Base-by-base conservation (phyloP, 177 flowering plant genomes). In the Tripterygium wilfordii region DNA sequence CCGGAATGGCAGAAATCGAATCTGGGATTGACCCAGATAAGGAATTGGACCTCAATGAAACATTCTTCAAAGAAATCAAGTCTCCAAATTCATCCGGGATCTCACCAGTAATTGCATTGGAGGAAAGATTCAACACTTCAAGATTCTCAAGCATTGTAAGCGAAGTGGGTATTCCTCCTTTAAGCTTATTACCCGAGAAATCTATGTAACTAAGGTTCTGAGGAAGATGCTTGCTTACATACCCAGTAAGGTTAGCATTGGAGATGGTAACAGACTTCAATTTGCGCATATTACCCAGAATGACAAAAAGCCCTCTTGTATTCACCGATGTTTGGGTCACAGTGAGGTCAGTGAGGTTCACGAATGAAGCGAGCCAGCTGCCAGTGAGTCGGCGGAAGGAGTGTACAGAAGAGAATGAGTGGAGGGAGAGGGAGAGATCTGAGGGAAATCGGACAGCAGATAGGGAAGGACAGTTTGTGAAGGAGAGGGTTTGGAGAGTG, bases 1-100 rank as follows among this genome's bases (percentile, higher is more conserved):
- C 63, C 0, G 83, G 74, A 8, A 91, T 68, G 2, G 81, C 64
- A 2, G 84, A 47, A 17, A 88, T 39, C 0, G 87, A 65, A 8
- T 76, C 80, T 0, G 96, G 98, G 13, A 86, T 63, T 21, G 81
- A 36, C 5, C 96, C 94, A 3, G 98, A 82, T n/a, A 92, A 31
- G 0, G 82, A 70, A 57, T 88, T 91, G 0, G 80, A 71, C 0
- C 82, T 63, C 17, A 88, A 61, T 1, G 96, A 88, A 19, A 82
- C 33, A 48, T 71, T 80, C 45, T 57, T 57, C 8, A 88, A 77
- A 9, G 79, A 62, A 10, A 67, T 48, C 40, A 92, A 46, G 60
- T 86, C 84, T 1, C 94, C 96, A 32, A 88, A 27, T 4, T 74
- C 47, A 43, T 37, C 13, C 47, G 96, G 94, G 22, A 84, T 53